These are phyloP conservation scores for Cubamyces lactineus DNA, from an alignment of 768 basidiomycete species.

Conservation along the genomic window DNA sequence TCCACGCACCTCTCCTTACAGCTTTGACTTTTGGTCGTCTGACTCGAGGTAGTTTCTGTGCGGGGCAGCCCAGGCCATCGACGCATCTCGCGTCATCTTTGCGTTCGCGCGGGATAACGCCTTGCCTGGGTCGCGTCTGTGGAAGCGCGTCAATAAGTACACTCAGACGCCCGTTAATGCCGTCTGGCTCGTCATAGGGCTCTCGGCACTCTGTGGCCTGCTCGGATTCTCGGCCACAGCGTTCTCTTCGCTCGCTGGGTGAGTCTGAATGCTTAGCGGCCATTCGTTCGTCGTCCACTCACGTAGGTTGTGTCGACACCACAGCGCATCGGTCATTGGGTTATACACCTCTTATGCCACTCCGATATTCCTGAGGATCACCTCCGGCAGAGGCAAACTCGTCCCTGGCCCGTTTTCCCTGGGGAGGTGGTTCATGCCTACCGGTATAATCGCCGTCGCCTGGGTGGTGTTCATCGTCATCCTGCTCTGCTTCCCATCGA, in stretches of 20 bases:
- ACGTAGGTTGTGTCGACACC: slow-evolving; percentile 2
- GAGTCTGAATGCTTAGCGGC: slow-evolving; percentile 18
- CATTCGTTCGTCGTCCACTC: too few relatives aligned
- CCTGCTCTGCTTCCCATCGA: slow-evolving; percentile 59
- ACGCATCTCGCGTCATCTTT: slow-evolving; percentile 75
- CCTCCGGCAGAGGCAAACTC: slow-evolving; percentile 62
- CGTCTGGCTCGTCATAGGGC: slow-evolving; percentile 70
- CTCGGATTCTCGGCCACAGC: slow-evolving; percentile 68
- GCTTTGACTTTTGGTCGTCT: not conserved
- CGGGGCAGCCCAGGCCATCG: slow-evolving; percentile 73
- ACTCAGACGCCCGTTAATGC: slow-evolving; percentile 77
- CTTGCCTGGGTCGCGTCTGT: slow-evolving; percentile 69
- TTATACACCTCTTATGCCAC: slow-evolving; percentile 68
- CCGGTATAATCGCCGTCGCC: slow-evolving; percentile 61
- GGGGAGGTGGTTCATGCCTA: slow-evolving; percentile 60
- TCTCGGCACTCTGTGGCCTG: slow-evolving; percentile 59
- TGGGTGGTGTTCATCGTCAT: slow-evolving; percentile 69
- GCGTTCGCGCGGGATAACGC: slow-evolving; percentile 77
- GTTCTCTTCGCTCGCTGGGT: slow-evolving; percentile 69
- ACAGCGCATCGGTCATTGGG: slow-evolving; percentile 70
- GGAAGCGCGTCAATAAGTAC: slow-evolving; percentile 59
- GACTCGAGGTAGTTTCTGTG: slow-evolving; percentile 56
- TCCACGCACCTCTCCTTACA: slow-evolving; percentile 4
- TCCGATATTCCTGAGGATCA: slow-evolving; percentile 73
- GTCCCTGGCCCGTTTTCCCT: slow-evolving; percentile 63